phyloP scores from a whole-genome alignment of 2,329 filamentous ascomycete species.

The Sporothrix curviconia region DNA sequence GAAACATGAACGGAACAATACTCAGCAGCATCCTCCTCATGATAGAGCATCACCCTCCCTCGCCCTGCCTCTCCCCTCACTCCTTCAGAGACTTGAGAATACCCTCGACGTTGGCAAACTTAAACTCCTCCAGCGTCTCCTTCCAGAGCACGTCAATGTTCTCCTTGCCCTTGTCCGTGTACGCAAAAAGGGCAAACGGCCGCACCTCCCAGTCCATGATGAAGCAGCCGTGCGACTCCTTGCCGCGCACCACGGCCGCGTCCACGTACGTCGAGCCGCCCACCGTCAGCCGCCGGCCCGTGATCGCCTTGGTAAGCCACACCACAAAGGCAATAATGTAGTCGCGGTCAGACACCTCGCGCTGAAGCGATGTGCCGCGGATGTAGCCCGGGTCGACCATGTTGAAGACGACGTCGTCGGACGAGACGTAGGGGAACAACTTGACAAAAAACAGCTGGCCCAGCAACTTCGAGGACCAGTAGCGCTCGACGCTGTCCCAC shows the following conservation, averaged over 20 bases:
- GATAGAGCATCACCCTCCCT: no score
- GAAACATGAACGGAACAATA: background rate
- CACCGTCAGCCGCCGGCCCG: conserved; percentile 28
- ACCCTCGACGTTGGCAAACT: conserved; percentile 23
- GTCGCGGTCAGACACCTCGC: conserved; percentile 23
- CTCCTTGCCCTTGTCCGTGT: conserved; percentile 29
- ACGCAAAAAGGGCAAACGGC: conserved; percentile 30
- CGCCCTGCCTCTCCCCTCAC: no score
- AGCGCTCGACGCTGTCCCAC: conserved; percentile 8
- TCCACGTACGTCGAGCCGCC: conserved; percentile 44
- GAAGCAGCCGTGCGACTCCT: conserved; percentile 46
- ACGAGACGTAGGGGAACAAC: background rate
- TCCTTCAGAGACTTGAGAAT: background rate
- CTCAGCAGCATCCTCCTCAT: background rate
- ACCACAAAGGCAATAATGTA: background rate
- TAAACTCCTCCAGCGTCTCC: conserved; percentile 32
- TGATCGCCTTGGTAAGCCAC: conserved; percentile 19
- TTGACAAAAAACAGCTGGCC: conserved; percentile 10
- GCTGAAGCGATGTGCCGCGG: conserved; percentile 25
- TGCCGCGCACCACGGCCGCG: conserved; percentile 38
- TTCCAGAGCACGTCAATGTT: conserved; percentile 34
- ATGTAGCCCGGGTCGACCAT: background rate
- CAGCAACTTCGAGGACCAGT: conserved; percentile 14
- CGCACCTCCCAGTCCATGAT: conserved; percentile 41
- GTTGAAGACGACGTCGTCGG: conserved; percentile 12